A percentile compares a stretch with the other conserved stretches of the same genome.
Evolutionary conservation across 257 asterid species (phyloP).

Genomic region (Primulina huaijiensis): DNA sequence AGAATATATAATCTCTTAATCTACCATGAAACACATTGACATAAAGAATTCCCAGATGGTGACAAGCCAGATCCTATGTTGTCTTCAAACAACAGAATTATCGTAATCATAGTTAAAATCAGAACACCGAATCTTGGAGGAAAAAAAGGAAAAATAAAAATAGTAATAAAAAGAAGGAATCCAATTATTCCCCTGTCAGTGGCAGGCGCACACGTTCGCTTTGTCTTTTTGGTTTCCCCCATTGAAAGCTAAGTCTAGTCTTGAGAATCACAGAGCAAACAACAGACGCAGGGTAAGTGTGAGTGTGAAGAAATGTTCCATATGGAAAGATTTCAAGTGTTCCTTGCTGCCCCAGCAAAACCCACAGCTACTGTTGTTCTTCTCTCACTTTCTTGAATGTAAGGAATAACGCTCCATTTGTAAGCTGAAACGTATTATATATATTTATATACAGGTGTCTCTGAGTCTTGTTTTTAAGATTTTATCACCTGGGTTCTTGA

Average conservation of each 20-base stretch:
- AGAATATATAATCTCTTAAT: no score
- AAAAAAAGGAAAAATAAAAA: background rate
- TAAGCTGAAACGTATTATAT: background rate
- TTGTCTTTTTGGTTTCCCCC: conserved; percentile 37
- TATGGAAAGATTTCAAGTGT: conserved; percentile 34
- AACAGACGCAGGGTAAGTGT: conserved; percentile 34
- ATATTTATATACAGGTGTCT: conserved; percentile 10
- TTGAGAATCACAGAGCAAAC: conserved; percentile 21
- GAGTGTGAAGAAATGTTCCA: conserved; percentile 40
- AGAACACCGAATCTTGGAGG: background rate
- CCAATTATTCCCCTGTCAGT: background rate
- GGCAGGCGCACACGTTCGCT: conserved; percentile 15
- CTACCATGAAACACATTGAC: background rate
- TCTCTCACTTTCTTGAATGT: conserved; percentile 35
- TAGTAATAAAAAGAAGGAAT: background rate
- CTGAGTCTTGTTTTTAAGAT: conserved; percentile 23
- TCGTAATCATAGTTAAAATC: background rate
- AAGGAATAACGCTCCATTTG: conserved; percentile 20
- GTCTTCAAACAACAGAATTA: background rate
- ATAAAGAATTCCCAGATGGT: background rate
- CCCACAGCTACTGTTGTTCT: conserved; percentile 18
- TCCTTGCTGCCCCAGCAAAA: conserved; percentile 50
- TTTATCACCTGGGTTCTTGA: conserved; percentile 24
- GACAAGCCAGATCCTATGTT: conserved; percentile 13
- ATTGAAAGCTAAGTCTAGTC: conserved; percentile 41